Conservation (phyloP, 2,329 filamentous ascomycete genomes). For the Seiridium cupressi region DNA sequence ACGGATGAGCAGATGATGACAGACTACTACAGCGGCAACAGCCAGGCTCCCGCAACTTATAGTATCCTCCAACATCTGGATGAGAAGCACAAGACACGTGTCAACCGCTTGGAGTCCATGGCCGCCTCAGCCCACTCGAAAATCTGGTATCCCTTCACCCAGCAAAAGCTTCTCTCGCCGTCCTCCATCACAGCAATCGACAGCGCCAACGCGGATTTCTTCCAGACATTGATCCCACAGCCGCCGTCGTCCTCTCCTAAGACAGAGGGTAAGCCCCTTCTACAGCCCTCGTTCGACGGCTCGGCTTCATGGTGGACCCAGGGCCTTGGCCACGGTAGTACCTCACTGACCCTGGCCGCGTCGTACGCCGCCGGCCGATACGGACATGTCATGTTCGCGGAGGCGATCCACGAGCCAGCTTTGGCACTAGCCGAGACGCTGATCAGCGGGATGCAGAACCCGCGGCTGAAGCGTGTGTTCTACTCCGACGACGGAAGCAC, state of each 20-base stretch:
- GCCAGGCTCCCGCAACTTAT: conserved; percentile 34
- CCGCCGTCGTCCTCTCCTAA: not conserved
- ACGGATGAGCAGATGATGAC: conserved; percentile 56
- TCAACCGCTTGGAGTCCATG: conserved; percentile 61
- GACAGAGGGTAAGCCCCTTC: conserved; percentile 24
- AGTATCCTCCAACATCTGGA: conserved; percentile 51
- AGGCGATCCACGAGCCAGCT: conserved; percentile 76
- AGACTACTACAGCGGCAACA: conserved; percentile 59
- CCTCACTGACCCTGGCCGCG: conserved; percentile 68
- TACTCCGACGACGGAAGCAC: conserved; percentile 85
- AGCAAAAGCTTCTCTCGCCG: conserved; percentile 64
- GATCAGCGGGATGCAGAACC: conserved; percentile 58
- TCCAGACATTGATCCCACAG: conserved; percentile 53
- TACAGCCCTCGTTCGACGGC: conserved; percentile 73
- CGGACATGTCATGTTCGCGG: conserved; percentile 86
- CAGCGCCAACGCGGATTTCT: conserved; percentile 76
- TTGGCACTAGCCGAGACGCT: conserved; percentile 66
- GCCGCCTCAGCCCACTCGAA: conserved; percentile 55
- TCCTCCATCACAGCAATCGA: conserved; percentile 73
- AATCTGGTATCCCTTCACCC: conserved; percentile 89
- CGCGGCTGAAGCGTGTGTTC: conserved; percentile 69
- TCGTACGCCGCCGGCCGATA: conserved; percentile 82
- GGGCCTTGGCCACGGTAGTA: conserved; percentile 77
- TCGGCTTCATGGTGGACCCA: conserved; percentile 94
- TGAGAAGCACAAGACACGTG: conserved; percentile 51